Conservation (phyloP, 257 asterid genomes). For the Penstemon barbatus region DNA sequence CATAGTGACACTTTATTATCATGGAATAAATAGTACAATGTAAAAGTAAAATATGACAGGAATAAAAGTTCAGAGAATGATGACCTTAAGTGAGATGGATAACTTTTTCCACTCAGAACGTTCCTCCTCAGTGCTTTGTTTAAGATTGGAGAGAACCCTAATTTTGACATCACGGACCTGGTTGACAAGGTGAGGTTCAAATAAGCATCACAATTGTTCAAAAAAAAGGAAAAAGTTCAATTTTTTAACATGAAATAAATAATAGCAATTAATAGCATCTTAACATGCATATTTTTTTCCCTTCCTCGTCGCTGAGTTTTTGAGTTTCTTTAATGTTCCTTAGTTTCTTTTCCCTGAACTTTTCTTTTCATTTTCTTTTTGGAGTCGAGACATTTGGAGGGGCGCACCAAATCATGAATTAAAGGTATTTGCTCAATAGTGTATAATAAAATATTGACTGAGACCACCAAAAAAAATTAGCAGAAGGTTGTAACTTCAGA, state of each 20-base stretch:
- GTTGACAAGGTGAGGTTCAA: conserved; percentile 35
- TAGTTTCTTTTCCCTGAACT: background rate
- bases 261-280: conserved; percentile 9
- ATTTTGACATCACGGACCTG: conserved; percentile 94
- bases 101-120: conserved; percentile 75
- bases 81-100: conserved; percentile 73
- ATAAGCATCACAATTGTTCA: conserved; percentile 20
- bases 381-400: background rate
- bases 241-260: conserved; percentile 16
- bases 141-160: conserved; percentile 72
- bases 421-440: conserved; percentile 12
- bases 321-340: background rate
- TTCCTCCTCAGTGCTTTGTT: conserved; percentile 72
- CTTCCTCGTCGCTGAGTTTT: conserved; percentile 21
- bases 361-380: background rate
- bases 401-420: conserved; percentile 4
- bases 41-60: conserved; percentile 6
- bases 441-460: background rate
- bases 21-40: background rate
- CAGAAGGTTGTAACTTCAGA: conserved; percentile 15
- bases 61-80: conserved; percentile 20
- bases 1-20: conserved; percentile 14
- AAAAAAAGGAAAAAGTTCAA: conserved; percentile 8
- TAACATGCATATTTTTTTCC: conserved; percentile 1
- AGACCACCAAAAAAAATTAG: background rate